phyloP scores from a whole-genome alignment of 257 asterid species.

The Eucommia ulmoides region DNA sequence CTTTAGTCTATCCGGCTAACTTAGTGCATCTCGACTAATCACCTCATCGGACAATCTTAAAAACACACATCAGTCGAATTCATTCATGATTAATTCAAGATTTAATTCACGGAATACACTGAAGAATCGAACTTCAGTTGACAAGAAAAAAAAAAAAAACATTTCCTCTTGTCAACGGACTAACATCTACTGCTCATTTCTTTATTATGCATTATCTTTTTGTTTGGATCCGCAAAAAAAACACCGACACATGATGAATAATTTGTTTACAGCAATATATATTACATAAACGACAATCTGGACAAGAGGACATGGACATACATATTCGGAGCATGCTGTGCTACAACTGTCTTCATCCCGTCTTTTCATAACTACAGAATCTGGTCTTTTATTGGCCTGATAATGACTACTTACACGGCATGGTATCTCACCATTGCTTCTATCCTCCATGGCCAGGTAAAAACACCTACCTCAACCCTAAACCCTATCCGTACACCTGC shows the following conservation, averaged over 20 bases:
- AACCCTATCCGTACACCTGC: neutral
- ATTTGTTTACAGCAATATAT: constrained; percentile 62
- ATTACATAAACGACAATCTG: constrained; percentile 87
- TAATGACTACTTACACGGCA: constrained; percentile 95
- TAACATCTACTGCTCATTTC: no score
- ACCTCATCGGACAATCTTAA: no score
- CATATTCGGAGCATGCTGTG: constrained; percentile 92
- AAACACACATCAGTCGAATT: no score
- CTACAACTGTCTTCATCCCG: constrained; percentile 87
- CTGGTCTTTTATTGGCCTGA: constrained; percentile 81
- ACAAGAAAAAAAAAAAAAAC: neutral
- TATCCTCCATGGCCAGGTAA: constrained; percentile 84
- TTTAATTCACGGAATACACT: no score
- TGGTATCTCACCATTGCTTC: constrained; percentile 94
- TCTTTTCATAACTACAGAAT: constrained; percentile 84
- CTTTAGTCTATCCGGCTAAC: no score
- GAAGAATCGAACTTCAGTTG: neutral
- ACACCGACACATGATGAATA: neutral
- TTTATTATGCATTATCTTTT: no score
- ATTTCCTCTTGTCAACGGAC: no score
- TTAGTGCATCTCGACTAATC: no score
- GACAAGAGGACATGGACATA: constrained; percentile 97
- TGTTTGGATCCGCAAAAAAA: no score
- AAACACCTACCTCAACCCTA: neutral
- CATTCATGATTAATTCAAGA: no score